Base-by-base conservation (phyloP, 331 rosid genomes). In the Pyracantha coccinea region DNA sequence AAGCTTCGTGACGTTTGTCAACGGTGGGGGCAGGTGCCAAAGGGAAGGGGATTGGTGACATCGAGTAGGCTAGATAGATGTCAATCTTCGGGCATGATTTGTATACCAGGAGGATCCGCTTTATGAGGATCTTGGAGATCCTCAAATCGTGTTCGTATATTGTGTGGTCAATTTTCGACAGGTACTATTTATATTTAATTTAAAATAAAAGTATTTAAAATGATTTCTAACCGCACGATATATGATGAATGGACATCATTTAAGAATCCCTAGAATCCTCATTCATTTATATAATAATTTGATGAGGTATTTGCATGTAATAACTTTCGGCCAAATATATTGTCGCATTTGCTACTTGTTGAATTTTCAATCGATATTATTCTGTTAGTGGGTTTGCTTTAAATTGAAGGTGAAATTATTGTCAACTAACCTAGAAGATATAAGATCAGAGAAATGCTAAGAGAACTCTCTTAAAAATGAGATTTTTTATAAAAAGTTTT, bases 1-100 rank as follows among this genome's bases (percentile, higher is more conserved):
- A 50, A 16, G 55, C 55, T 6, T 50, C 17, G 55, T 2, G 55
- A 20, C 27, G 10, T 55, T 77, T 69, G 21, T 69, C 69, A 77
- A 60, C 52, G 52, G 53, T n/a, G 19, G 33, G 33, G 33, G 72
- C 25, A 32, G 45, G 29, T 68, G 80, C 61, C 68, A 58, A 68
- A 59, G 45, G 57, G 80, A 76, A 68, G 68, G 45, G 57, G 75
- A 76, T 68, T 67, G 21, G 59, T 25, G 68, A 65, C 29, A 64
- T 14, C 41, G 7, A 8, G 13, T 19, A 3, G 7, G 16, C 20
- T 52, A 4, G 64, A 31, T 70, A 50, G 64, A 31, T 70, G 32
- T 50, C 50, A 20, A 14, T 19, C 38, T 31, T 27, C 21, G 25
- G 11, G 75, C 32, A 2, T n/a, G 16, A 69, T 75, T 25, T 68